These are phyloP conservation scores for Colletotrichum destructivum DNA, from an alignment of 2,329 filamentous ascomycete genomes.

Conservation along the genomic window DNA sequence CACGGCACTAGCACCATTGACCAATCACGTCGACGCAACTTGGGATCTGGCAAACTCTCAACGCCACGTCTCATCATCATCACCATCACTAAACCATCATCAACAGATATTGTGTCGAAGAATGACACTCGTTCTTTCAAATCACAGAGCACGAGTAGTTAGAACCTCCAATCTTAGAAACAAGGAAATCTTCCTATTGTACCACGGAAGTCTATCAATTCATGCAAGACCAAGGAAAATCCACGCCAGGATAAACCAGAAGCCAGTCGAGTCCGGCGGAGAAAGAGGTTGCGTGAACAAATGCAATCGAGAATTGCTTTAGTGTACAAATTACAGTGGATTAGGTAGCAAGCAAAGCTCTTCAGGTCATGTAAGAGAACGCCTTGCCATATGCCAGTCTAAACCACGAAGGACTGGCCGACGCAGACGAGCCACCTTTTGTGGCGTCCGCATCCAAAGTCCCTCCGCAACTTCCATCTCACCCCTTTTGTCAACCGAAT, in stretches of 20 bases:
- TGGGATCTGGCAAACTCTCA: neutral
- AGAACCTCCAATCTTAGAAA: neutral
- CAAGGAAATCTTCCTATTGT: conserved; percentile 38
- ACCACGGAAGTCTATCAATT: conserved; percentile 36
- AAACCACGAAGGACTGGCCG: conserved; percentile 60
- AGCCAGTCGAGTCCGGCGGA: conserved; percentile 49
- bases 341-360: conserved; percentile 61
- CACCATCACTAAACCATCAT: neutral
- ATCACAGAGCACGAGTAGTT: neutral
- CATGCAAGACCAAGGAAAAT: conserved; percentile 42
- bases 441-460: conserved; percentile 58
- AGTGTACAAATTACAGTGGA: conserved; percentile 76
- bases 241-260: conserved; percentile 40
- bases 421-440: conserved; percentile 48
- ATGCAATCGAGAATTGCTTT: conserved; percentile 67
- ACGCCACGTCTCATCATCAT: neutral
- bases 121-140: neutral
- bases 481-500: conserved; percentile 60
- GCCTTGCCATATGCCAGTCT: conserved; percentile 66
- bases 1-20: conserved; percentile 7
- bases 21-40: conserved; percentile 25
- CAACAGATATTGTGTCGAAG: neutral
- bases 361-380: conserved; percentile 60
- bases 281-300: conserved; percentile 54
- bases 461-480: conserved; percentile 65